A percentile compares a stretch with the other conserved stretches of the same genome.
These are phyloP conservation scores for Trapa incisa DNA, from an alignment of 345 rosid genomes.

Conservation along the genomic window DNA sequence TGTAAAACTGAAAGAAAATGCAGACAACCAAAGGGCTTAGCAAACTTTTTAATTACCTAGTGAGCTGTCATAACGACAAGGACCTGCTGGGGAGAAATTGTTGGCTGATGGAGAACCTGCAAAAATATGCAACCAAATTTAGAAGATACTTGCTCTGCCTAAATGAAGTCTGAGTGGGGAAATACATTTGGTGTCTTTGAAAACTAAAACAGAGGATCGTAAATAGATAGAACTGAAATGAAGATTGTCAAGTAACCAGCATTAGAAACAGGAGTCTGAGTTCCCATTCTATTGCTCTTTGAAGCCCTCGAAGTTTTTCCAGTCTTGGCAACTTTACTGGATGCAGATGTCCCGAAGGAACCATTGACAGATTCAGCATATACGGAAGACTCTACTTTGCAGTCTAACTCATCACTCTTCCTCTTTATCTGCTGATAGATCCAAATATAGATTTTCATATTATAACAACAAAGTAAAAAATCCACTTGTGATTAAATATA, in stretches of 20 bases:
- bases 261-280: slow-evolving; percentile 48
- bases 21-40: neutral
- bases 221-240: neutral
- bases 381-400: slow-evolving; percentile 41
- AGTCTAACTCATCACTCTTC: slow-evolving; percentile 51
- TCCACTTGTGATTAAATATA: neutral
- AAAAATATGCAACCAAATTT: slow-evolving; percentile 18
- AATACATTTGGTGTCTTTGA: neutral
- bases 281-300: slow-evolving; percentile 47
- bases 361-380: slow-evolving; percentile 34
- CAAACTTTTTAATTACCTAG: slow-evolving; percentile 40
- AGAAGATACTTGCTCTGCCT: slow-evolving; percentile 2
- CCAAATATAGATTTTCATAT: slow-evolving; percentile 6
- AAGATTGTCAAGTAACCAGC: slow-evolving; percentile 34
- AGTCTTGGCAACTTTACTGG: slow-evolving; percentile 66
- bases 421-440: slow-evolving; percentile 51
- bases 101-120: slow-evolving; percentile 80
- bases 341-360: slow-evolving; percentile 57
- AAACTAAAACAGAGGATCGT: neutral
- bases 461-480: neutral
- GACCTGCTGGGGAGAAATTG: slow-evolving; percentile 66
- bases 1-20: neutral
- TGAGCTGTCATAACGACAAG: slow-evolving; percentile 98
- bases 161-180: neutral
- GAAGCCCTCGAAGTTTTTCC: slow-evolving; percentile 47